A percentile compares a stretch with the other conserved stretches of the same genome.
These are phyloP conservation scores for Acarospora socialis DNA, from an alignment of 2,329 filamentous ascomycete species.

Conservation along the genomic window DNA sequence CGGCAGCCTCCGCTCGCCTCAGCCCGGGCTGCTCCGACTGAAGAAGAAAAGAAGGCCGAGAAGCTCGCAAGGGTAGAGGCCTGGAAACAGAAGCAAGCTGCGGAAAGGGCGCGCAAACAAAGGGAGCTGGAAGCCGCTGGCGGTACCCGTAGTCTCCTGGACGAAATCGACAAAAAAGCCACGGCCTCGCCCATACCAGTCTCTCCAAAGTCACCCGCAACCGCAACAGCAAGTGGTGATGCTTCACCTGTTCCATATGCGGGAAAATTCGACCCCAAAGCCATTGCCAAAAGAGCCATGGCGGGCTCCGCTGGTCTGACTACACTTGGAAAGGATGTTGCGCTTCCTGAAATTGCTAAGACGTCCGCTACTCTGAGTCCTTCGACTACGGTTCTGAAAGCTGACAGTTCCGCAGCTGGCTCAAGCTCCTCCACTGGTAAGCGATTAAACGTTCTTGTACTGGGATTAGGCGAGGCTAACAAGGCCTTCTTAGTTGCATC, in stretches of 20 bases:
- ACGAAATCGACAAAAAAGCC: slow-evolving; percentile 60
- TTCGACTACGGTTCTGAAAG: slow-evolving; percentile 25
- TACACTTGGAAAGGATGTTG: slow-evolving; percentile 41
- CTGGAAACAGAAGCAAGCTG: slow-evolving; percentile 79
- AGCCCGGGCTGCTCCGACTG: slow-evolving; percentile 36
- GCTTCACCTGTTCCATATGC: slow-evolving; percentile 46
- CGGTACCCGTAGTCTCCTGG: slow-evolving; percentile 51
- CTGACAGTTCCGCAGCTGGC: slow-evolving; percentile 30
- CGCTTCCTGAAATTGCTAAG: slow-evolving; percentile 34
- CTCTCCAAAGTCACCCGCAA: slow-evolving; percentile 40
- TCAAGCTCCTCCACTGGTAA: slow-evolving; percentile 29
- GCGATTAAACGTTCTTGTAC: slow-evolving; percentile 7
- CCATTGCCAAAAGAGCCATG: slow-evolving; percentile 64
- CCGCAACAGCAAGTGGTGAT: slow-evolving; percentile 31
- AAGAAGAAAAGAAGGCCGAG: slow-evolving; percentile 66
- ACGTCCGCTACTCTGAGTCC: slow-evolving; percentile 29
- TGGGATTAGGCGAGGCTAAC: slow-evolving; percentile 13
- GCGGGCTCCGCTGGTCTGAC: slow-evolving; percentile 41
- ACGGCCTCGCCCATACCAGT: slow-evolving; percentile 28
- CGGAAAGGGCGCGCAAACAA: slow-evolving; percentile 58
- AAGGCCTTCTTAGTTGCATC: slow-evolving; percentile 25
- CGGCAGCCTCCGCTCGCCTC: too few relatives aligned
- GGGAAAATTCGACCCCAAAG: slow-evolving; percentile 78
- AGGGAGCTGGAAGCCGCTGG: slow-evolving; percentile 49
- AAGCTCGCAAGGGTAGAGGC: slow-evolving; percentile 69